Evolutionary conservation across 2,329 filamentous ascomycete genomes (phyloP), one percentile per base, ranked within the genome.

Genomic region (Clarireedia monteithiana): DNA sequence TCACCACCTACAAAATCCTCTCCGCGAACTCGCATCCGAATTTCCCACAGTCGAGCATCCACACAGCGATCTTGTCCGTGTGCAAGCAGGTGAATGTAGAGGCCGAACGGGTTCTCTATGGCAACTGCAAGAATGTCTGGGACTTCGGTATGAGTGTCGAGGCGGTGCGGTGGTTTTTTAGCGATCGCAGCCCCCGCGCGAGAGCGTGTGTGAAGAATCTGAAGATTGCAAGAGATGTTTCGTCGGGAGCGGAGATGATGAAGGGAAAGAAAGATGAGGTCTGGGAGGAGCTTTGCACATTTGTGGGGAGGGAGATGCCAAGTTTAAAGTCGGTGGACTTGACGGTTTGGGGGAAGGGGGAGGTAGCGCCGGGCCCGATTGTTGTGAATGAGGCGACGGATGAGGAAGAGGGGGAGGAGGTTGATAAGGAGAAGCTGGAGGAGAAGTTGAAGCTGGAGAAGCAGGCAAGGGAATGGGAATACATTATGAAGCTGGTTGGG

Each of bases 1-100:
- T 62, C 26, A 61, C 63, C 2, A 66, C 63, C 1, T 67, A 67
- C 55, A 63, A 63, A 60, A 48, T 67, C 24, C 56, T 68, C 2
- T 62, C 50, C 17, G 34, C 48, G 4, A 67, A 66, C 51, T 62
- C 56, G 14, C 55, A 54, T 20, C n/a, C 27, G 4, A 45, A 59
- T n/a, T 60, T 53, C 27, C 61, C 60, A 0, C 24, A 46, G 14
- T 20, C 45, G 1, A 57, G 34, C 5, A 64, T 67, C 20, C 50
- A 62, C 23, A 54, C 63, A 0, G 27, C 58, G 2, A 57, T 68
- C 3, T 44, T 67, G 4, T 48, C 57, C 2, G 57, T 60, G 3
- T 59, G 56, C 23, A 60, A 44, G 12, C 62, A 65, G 39, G 53
- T 63, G 9, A 49, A 54, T 17, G 38, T 27, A 2, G 65, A 67